Evolutionary conservation across 805 yeast species (phyloP).

Genomic region (Candida railenensis): DNA sequence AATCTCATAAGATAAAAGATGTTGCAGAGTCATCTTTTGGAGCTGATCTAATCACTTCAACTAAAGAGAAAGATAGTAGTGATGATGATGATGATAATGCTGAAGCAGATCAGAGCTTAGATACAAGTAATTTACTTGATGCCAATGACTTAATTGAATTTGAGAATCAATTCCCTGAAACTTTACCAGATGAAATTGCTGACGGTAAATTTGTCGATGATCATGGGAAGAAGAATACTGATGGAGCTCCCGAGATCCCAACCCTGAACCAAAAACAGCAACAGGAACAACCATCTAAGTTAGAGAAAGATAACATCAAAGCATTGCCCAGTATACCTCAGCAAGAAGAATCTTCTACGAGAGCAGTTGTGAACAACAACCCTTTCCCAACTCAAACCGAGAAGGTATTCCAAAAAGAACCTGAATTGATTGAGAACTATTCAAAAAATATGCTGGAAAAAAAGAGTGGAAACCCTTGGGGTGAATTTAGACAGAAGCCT

Average conservation of each 20-base stretch:
- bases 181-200: neutral
- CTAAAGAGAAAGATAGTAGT: neutral
- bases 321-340: neutral
- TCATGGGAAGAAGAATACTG: neutral
- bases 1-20: neutral
- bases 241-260: too few relatives aligned
- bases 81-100: conserved; percentile 1
- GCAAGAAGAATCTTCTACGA: neutral
- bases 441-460: conserved; percentile 2
- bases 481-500: conserved; percentile 19
- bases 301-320: too few relatives aligned
- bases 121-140: neutral
- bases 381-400: conserved; percentile 3
- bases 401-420: conserved; percentile 1
- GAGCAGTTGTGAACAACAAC: neutral
- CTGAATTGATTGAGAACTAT: neutral
- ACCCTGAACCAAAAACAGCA: too few relatives aligned
- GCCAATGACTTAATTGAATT: conserved; percentile 5
- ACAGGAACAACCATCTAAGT: neutral
- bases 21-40: neutral
- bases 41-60: neutral
- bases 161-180: conserved; percentile 6
- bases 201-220: neutral
- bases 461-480: conserved; percentile 34
- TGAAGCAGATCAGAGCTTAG: neutral